phyloP scores from a whole-genome alignment of 331 rosid genomes.

The Quercus tomentella region DNA sequence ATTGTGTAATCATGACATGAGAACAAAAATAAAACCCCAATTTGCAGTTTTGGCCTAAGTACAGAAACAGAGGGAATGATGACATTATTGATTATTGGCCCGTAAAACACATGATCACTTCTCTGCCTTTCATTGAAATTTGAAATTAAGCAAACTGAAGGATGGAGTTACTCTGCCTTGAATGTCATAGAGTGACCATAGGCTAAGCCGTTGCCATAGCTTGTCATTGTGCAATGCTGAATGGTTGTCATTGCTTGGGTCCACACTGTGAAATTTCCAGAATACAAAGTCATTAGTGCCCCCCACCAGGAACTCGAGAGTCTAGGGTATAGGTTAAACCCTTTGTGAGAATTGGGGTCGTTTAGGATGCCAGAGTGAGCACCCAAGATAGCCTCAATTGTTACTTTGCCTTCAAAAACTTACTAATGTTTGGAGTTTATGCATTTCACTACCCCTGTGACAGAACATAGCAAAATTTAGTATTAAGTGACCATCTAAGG shows the following conservation, averaged over 20 bases:
- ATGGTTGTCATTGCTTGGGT: neutral
- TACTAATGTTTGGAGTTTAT: neutral
- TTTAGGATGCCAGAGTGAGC: too few relatives aligned
- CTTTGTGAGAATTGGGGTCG: neutral
- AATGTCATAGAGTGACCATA: neutral
- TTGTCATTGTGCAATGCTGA: neutral
- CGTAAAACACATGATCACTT: neutral
- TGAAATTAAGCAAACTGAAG: neutral
- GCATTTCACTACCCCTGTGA: neutral
- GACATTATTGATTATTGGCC: too few relatives aligned
- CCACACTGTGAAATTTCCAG: neutral
- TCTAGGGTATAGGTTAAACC: neutral
- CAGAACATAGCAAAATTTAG: too few relatives aligned
- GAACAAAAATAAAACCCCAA: too few relatives aligned
- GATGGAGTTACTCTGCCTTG: neutral
- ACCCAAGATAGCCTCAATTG: too few relatives aligned
- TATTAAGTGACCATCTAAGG: too few relatives aligned
- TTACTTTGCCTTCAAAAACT: too few relatives aligned
- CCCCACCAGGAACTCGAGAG: neutral
- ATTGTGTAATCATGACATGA: too few relatives aligned
- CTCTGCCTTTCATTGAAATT: neutral
- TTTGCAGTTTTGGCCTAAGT: too few relatives aligned
- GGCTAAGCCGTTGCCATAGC: neutral
- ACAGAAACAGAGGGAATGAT: too few relatives aligned
- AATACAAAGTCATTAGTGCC: neutral